phyloP scores from a whole-genome alignment of 345 rosid species.

The Streptanthus diversifolius region DNA sequence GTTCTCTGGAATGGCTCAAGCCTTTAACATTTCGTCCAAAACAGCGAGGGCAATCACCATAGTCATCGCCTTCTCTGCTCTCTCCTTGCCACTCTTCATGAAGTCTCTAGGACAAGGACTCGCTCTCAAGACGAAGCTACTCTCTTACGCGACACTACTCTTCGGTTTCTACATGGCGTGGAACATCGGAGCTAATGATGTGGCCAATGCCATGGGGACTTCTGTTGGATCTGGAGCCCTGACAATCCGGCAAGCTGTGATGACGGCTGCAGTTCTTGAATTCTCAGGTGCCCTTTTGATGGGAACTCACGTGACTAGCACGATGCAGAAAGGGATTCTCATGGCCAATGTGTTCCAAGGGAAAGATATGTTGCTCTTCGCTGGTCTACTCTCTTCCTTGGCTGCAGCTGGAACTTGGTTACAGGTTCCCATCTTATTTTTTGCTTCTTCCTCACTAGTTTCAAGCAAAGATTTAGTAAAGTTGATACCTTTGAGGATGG shows the following conservation, averaged over 20 bases:
- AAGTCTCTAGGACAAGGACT: conserved; percentile 62
- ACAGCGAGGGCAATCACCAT: conserved; percentile 64
- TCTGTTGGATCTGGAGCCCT: conserved; percentile 96
- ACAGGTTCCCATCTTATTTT: conserved; percentile 55
- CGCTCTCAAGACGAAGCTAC: conserved; percentile 54
- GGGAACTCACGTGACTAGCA: conserved; percentile 96
- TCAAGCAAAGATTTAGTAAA: neutral
- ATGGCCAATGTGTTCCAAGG: conserved; percentile 88
- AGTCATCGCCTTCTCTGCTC: conserved; percentile 66
- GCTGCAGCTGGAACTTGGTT: conserved; percentile 98
- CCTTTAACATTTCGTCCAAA: conserved; percentile 67
- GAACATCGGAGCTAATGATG: conserved; percentile 99
- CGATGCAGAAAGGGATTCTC: conserved; percentile 98
- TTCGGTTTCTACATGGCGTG: conserved; percentile 98
- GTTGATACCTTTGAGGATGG: neutral
- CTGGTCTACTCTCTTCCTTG: conserved; percentile 79
- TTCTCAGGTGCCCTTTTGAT: conserved; percentile 93
- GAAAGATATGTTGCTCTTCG: conserved; percentile 71
- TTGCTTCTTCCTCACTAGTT: neutral
- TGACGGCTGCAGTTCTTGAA: conserved; percentile 85
- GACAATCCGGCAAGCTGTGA: conserved; percentile 73
- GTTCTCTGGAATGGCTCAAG: conserved; percentile 74
- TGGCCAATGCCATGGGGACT: conserved; percentile 99
- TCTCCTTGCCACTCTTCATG: conserved; percentile 68
- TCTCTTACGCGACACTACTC: conserved; percentile 71